A percentile compares a stretch with the other conserved stretches of the same genome.
Conservation (phyloP, 108 stramenopile species). For the Cyclotella kingstonii region DNA sequence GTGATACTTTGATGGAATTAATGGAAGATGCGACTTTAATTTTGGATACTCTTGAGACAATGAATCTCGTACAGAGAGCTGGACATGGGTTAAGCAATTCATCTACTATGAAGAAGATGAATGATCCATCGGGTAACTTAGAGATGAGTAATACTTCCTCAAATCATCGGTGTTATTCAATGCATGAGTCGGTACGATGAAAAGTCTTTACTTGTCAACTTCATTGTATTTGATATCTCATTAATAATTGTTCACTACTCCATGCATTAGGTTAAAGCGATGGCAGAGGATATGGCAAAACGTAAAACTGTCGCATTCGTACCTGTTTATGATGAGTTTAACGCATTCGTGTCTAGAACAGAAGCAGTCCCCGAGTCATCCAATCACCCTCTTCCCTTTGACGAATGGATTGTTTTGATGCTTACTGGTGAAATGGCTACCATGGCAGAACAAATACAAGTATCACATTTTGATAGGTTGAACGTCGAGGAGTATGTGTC, state of each 20-base stretch:
- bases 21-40: conserved; percentile 44
- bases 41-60: conserved; percentile 70
- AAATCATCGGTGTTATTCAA: conserved; percentile 53
- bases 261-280: conserved; percentile 73
- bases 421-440: conserved; percentile 29
- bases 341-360: conserved; percentile 48
- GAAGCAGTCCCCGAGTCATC: conserved; percentile 24
- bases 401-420: conserved; percentile 43
- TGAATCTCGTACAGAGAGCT: conserved; percentile 78
- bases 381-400: conserved; percentile 17
- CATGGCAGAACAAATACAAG: conserved; percentile 26
- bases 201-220: not conserved
- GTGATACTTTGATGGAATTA: conserved; percentile 21
- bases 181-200: conserved; percentile 76
- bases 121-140: conserved; percentile 15
- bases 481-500: conserved; percentile 82
- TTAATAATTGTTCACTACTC: not conserved
- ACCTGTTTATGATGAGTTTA: conserved; percentile 69
- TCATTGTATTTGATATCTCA: not conserved
- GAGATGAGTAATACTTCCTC: conserved; percentile 9
- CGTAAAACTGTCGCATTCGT: conserved; percentile 63
- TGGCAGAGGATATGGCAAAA: conserved; percentile 84
- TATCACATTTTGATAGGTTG: conserved; percentile 40
- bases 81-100: conserved; percentile 59
- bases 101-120: conserved; percentile 19